These are phyloP conservation scores for Ceratocystis cacaofunesta DNA, from an alignment of 2,329 filamentous ascomycete species.

Conservation along the genomic window DNA sequence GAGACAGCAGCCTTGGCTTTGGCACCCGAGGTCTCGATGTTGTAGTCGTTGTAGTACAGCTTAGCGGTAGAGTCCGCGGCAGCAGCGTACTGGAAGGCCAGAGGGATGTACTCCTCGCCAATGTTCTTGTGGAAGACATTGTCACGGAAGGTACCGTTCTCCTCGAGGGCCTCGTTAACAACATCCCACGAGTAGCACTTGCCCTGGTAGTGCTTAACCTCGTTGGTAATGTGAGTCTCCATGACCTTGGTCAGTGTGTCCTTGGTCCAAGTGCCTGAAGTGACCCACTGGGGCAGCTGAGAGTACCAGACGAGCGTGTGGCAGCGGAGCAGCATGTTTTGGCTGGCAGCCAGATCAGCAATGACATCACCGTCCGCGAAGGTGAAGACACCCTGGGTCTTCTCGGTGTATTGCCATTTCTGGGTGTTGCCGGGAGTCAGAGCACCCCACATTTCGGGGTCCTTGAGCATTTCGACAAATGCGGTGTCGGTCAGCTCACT, in stretches of 20 bases:
- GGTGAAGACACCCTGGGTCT: conserved; percentile 42
- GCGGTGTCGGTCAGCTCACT: conserved; percentile 32
- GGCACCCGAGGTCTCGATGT: conserved; percentile 37
- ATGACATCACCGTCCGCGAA: conserved; percentile 42
- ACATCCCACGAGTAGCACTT: conserved; percentile 52
- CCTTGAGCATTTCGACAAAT: conserved; percentile 35
- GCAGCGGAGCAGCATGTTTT: conserved; percentile 39
- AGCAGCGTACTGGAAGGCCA: conserved; percentile 42
- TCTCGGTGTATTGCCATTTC: conserved; percentile 48
- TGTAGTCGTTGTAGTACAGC: conserved; percentile 45
- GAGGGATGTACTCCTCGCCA: conserved; percentile 40
- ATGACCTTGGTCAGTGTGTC: conserved; percentile 38
- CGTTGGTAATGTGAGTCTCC: conserved; percentile 42
- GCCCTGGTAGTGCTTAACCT: conserved; percentile 42
- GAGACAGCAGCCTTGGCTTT: conserved; percentile 33
- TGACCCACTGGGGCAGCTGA: conserved; percentile 28
- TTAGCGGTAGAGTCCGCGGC: conserved; percentile 40
- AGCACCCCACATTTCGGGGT: conserved; percentile 44
- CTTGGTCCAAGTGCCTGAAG: conserved; percentile 36
- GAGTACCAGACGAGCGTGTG: conserved; percentile 38
- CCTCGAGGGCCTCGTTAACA: conserved; percentile 47
- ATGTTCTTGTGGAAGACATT: conserved; percentile 41
- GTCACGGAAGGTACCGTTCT: conserved; percentile 38
- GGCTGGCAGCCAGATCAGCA: conserved; percentile 28
- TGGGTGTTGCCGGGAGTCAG: conserved; percentile 46